Evolutionary conservation across 2,329 filamentous ascomycete genomes (phyloP).

Genomic region (Penicillium sclerotigenum): DNA sequence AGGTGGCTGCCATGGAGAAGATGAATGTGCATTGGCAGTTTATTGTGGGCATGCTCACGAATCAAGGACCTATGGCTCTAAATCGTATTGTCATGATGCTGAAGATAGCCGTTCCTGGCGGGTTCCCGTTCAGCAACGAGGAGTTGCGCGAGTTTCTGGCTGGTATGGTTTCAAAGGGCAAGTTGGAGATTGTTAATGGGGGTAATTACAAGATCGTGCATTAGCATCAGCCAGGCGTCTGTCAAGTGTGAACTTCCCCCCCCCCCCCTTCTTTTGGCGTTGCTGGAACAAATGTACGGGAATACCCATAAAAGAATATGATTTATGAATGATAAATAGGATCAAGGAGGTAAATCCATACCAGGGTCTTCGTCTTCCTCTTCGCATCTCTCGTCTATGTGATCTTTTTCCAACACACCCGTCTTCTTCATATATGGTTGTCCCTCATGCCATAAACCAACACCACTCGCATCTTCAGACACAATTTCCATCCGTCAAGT

Average conservation of each 20-base stretch:
- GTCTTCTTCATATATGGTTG: not conserved
- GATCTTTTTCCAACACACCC: not conserved
- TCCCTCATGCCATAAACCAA: not conserved
- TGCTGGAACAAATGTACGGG: not conserved
- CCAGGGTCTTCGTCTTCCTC: not conserved
- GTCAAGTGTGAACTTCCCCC: not conserved
- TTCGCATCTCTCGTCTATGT: not conserved
- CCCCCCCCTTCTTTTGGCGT: slow-evolving; percentile 17
- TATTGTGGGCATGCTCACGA: slow-evolving; percentile 91
- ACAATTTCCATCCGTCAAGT: not conserved
- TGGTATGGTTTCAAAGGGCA: slow-evolving; percentile 70
- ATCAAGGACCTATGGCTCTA: slow-evolving; percentile 79
- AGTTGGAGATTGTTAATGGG: slow-evolving; percentile 63
- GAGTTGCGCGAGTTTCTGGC: slow-evolving; percentile 78
- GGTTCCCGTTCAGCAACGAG: slow-evolving; percentile 85
- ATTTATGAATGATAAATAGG: not conserved
- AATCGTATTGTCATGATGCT: slow-evolving; percentile 88
- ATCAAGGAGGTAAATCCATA: not conserved
- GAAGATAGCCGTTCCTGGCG: slow-evolving; percentile 83
- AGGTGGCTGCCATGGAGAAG: slow-evolving; percentile 64
- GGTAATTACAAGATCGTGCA: slow-evolving; percentile 62
- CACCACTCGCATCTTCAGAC: not conserved
- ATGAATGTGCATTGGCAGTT: slow-evolving; percentile 83
- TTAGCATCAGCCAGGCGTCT: slow-evolving; percentile 10
- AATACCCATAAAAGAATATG: slow-evolving; percentile 2